Evolutionary conservation across 768 basidiomycete species (phyloP), one percentile per base, ranked within the genome.

Genomic region (Auricularia cornea): DNA sequence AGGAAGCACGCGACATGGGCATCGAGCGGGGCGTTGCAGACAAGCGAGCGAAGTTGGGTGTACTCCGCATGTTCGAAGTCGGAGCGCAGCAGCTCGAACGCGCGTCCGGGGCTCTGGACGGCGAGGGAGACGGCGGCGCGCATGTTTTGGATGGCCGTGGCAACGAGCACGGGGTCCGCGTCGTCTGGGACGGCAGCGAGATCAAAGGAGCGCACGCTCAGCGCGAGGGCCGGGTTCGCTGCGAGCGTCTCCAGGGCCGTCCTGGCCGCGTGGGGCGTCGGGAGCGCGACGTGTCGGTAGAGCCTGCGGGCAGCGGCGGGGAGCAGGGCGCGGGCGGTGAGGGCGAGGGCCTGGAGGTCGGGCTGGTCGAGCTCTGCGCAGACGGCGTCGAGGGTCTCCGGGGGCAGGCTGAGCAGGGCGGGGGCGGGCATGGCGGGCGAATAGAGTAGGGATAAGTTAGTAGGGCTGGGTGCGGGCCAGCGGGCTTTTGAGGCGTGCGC

Each of bases 21-120:
- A 73, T 90, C 87, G 65, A 89, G 74, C 62, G 82, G 72, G 69
- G 90, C 85, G 16, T 87, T 83, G 68, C 77, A 85, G 3, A 83
- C 75, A 70, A 90, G 66, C 76, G 76, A 35, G 79, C 76, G 70
- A 80, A 86, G 60, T 68, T 63, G 65, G 18, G 26, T 60, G 59
- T 20, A 31, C 30, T 31, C 30, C 57, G 35, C 35, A 38, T 38
- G 8, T 38, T 38, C 35, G 16, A 59, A 59, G 57, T 35, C 33
- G 57, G 51, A 52, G 20, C n/a, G 28, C n/a, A 52, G 20, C 12
- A 52, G 51, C 20, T 28, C 28, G 51, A 52, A 52, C 28, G 51
- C 28, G 51, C 28, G n/a, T 10, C n/a, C 28, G 20, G 28, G 28
- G 51, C 51, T n/a, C n/a, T n/a, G 51, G 76, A 79, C 65, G 86